Base-by-base conservation (phyloP, 2,329 filamentous ascomycete species). In the Beauveria australis region DNA sequence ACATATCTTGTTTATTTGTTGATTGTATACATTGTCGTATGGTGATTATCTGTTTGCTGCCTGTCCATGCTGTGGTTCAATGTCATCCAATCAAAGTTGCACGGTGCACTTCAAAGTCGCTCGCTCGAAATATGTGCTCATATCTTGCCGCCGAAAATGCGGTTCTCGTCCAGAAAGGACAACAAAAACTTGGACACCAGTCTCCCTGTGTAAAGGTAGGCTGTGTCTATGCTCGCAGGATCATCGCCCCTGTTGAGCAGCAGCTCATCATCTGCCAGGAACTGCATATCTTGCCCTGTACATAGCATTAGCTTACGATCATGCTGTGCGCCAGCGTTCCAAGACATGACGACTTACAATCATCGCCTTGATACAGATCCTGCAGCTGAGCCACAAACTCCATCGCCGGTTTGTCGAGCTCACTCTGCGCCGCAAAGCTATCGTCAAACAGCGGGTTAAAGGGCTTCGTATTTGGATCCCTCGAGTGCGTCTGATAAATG, bases 401-500 rank as follows among this genome's bases (percentile, higher is more conserved):
- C 22, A 71, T 69, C 0, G 78, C 76, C 1, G 77, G 71, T 40
- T 64, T 67, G 63, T 83, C 81, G 55, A 83, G 69, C 62, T 81
- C 79, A 4, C 68, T 75, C 43, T 75, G 70, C 61, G 76, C 71
- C 22, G 74, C 68, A 55, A 75, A 73, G 46, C 69, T 68, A 51
- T 73, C 69, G 64, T 83, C 80, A 8, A 79, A 64, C n/a, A 85
- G 68, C 19, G 82, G 82, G 65, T 84, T 85, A 67, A 83, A 85
- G 53, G 81, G 74, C 69, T 74, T 79, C 8, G 75, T 69, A 48
- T 76, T 75, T 3, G 74, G 73, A 63, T 83, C 79, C 64, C 74
- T 74, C 59, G 74, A 76, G 67, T 83, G 80, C 22, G 82, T 84
- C 73, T 83, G 81, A 66, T 83, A 85, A 60, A 83, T 75, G 66